These are phyloP conservation scores for Gamarada debralockiae DNA, from an alignment of 495 filamentous ascomycete genomes.

Conservation along the genomic window DNA sequence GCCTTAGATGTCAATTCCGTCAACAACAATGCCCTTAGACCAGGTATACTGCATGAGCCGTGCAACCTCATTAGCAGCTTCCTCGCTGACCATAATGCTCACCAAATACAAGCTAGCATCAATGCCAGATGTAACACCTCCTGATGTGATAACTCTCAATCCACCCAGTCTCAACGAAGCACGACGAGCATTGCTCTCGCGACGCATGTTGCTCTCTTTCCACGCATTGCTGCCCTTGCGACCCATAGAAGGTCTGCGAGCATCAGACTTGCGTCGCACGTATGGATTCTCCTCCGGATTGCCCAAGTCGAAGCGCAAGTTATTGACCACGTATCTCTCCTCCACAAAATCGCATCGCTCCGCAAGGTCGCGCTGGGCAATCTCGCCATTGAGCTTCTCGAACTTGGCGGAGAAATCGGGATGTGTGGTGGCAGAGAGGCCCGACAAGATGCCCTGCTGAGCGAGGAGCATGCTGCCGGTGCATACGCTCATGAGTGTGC, in stretches of 20 bases:
- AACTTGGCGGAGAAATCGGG: slow-evolving; percentile 57
- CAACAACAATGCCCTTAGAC: slow-evolving; percentile 65
- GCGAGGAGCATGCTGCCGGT: slow-evolving; percentile 72
- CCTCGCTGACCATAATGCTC: slow-evolving; percentile 63
- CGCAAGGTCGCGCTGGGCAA: slow-evolving; percentile 49
- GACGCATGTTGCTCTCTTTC: slow-evolving; percentile 56
- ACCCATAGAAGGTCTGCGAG: slow-evolving; percentile 55
- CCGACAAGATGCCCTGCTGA: slow-evolving; percentile 64
- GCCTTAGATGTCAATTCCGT: slow-evolving; percentile 66
- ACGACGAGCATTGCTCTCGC: slow-evolving; percentile 64
- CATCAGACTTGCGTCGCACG: slow-evolving; percentile 61
- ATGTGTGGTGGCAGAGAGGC: slow-evolving; percentile 71
- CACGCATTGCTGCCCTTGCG: slow-evolving; percentile 72
- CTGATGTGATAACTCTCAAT: slow-evolving; percentile 70
- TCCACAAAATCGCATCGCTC: slow-evolving; percentile 71
- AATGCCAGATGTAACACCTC: slow-evolving; percentile 71
- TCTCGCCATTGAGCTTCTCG: slow-evolving; percentile 65
- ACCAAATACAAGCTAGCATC: slow-evolving; percentile 79
- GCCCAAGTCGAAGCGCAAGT: slow-evolving; percentile 70
- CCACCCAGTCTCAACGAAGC: slow-evolving; percentile 63
- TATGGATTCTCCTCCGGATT: slow-evolving; percentile 72
- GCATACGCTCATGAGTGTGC: slow-evolving; percentile 71
- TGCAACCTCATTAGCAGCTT: slow-evolving; percentile 64
- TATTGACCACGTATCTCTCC: slow-evolving; percentile 77
- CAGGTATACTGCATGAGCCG: slow-evolving; percentile 67